These are phyloP conservation scores for Oryza glumipatula DNA, from an alignment of 176 grass and related monocot species.

Conservation along the genomic window DNA sequence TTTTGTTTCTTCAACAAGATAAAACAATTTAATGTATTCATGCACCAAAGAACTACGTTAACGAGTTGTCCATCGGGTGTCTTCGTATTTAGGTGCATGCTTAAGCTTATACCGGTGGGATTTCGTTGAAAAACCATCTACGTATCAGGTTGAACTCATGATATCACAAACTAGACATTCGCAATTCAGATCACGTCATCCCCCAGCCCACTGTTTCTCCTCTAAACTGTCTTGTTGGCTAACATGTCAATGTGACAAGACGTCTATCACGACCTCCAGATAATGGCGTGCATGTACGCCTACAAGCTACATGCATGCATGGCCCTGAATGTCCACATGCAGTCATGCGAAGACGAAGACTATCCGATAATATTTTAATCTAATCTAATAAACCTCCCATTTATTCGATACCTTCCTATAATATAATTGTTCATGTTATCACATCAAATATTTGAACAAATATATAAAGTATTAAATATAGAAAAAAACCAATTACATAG, in stretches of 20 bases:
- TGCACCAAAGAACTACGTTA: background rate
- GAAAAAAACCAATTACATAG: too few relatives aligned
- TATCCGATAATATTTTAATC: conserved; percentile 15
- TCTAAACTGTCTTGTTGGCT: background rate
- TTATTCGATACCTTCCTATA: background rate
- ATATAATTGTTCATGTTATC: too few relatives aligned
- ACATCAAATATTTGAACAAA: too few relatives aligned
- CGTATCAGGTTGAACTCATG: background rate
- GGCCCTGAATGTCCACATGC: conserved; percentile 41
- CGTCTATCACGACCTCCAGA: conserved; percentile 13
- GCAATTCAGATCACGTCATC: conserved; percentile 1
- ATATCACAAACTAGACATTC: conserved; percentile 20
- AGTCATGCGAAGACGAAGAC: background rate
- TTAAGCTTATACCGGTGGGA: background rate
- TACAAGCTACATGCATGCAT: conserved; percentile 21
- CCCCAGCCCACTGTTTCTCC: conserved; percentile 26
- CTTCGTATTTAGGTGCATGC: too few relatives aligned
- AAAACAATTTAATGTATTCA: background rate
- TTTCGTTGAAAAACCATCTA: background rate
- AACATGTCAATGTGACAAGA: conserved; percentile 25
- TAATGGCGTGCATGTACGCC: conserved; percentile 20
- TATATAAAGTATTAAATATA: too few relatives aligned
- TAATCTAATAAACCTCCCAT: conserved; percentile 1
- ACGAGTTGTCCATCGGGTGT: too few relatives aligned
- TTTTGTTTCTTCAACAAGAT: background rate